phyloP scores from a whole-genome alignment of 495 filamentous ascomycete species.

The Xylaria cubensis region DNA sequence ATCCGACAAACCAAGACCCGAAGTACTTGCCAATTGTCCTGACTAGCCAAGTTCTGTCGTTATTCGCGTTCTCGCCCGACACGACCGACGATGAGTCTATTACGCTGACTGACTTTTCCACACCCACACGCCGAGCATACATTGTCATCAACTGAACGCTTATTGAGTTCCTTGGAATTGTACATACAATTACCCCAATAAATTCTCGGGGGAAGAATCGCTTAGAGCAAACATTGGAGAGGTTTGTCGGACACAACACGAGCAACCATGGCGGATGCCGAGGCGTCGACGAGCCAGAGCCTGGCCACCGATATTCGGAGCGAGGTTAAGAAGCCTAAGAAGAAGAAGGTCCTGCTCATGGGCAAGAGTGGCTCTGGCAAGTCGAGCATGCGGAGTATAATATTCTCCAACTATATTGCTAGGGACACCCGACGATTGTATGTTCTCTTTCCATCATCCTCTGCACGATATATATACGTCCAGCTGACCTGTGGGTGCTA shows the following conservation, averaged over 20 bases:
- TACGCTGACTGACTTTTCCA: neutral
- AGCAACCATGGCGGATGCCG: slow-evolving; percentile 34
- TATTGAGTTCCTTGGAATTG: neutral
- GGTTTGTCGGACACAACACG: neutral
- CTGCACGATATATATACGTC: neutral
- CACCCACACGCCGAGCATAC: neutral
- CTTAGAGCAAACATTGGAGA: neutral
- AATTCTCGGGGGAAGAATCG: neutral
- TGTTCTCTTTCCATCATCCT: slow-evolving; percentile 28
- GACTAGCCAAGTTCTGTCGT: neutral
- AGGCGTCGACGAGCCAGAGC: slow-evolving; percentile 32
- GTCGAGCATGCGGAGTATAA: slow-evolving; percentile 96
- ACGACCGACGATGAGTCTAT: slow-evolving; percentile 12
- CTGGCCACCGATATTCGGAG: slow-evolving; percentile 38
- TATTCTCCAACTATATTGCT: slow-evolving; percentile 97
- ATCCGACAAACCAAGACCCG: neutral
- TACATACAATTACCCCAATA: too few species aligned
- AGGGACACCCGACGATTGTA: slow-evolving; percentile 88
- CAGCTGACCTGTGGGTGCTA: slow-evolving; percentile 9
- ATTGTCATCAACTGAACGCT: neutral
- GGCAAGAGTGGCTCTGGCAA: slow-evolving; percentile 99
- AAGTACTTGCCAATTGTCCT: neutral
- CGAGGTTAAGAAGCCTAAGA: slow-evolving; percentile 64
- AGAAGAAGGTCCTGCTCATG: slow-evolving; percentile 69
- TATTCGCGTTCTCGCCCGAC: slow-evolving; percentile 5